These are phyloP conservation scores for Taphrina wiesneri DNA, from an alignment of 1,139 yeast genomes.

Conservation along the genomic window DNA sequence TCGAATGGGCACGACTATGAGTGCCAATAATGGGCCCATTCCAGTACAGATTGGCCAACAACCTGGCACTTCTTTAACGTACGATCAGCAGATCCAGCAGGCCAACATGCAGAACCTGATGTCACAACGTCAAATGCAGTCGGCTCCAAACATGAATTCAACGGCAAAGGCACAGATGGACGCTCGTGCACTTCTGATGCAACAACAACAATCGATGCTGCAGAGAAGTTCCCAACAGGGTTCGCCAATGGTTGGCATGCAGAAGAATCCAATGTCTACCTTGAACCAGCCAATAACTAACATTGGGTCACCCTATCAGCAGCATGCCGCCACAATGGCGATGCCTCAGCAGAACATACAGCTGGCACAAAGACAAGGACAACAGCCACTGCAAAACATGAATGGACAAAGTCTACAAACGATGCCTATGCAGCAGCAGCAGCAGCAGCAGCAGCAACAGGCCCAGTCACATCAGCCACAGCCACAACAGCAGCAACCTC, in stretches of 20 bases:
- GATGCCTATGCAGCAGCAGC: slow-evolving; percentile 15
- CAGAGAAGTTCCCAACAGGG: slow-evolving; percentile 9
- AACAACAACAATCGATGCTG: slow-evolving; percentile 19
- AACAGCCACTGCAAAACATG: not conserved
- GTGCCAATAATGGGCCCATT: not conserved
- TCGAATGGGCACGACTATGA: not conserved
- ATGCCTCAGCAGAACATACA: slow-evolving; percentile 11
- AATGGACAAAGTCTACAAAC: not conserved
- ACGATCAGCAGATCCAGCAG: slow-evolving; percentile 14
- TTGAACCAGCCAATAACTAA: slow-evolving; percentile 25
- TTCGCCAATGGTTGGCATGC: slow-evolving; percentile 9
- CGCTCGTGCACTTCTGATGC: slow-evolving; percentile 13
- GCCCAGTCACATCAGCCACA: not conserved
- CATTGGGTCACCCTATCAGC: slow-evolving; percentile 15
- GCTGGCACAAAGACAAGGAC: not conserved
- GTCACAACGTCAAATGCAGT: slow-evolving; percentile 20
- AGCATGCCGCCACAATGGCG: not conserved
- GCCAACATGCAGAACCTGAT: slow-evolving; percentile 13
- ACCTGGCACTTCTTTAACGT: not conserved
- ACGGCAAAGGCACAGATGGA: not conserved
- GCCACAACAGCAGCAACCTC: not conserved
- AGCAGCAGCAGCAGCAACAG: slow-evolving; percentile 6
- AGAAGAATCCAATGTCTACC: slow-evolving; percentile 21
- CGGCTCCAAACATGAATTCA: not conserved
- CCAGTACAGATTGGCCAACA: not conserved